Evolutionary conservation across 2,329 filamentous ascomycete genomes (phyloP), one percentile per base, ranked within the genome.

Genomic region (Cryphonectria naterciae): DNA sequence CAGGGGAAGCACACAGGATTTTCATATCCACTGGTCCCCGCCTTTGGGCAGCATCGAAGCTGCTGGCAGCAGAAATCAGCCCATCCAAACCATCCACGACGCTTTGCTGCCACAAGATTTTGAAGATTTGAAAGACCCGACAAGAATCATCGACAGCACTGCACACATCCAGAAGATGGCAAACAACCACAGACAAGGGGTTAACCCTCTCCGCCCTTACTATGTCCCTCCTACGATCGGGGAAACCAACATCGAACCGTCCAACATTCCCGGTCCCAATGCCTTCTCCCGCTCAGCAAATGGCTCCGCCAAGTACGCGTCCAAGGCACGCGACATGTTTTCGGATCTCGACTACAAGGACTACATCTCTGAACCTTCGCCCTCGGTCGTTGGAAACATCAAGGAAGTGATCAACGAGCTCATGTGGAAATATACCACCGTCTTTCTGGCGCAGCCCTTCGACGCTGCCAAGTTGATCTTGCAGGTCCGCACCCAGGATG

Each of bases 391-490:
- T 15, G 91, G 93, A 75, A 92, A 92, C 74, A 85, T 92, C 60
- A 93, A 92, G 78, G 91, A 92, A 73, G 83, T 97, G 72, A 78
- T 97, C 64, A 94, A 98, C 79, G 91, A 95, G 79, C 89, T 96
- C 74, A 79, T 97, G 80, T 97, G 95, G 91, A 95, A 96, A 79
- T 99, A 99, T 83, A 92, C 91, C 19, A 94, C 92, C 70, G 91
- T 97, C 35, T 81, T 98, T 77, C 91, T 97, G 79, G 92, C 94
- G 68, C 96, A 99, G 82, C 96, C 96, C 19, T 98, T 99, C 80
- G 96, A 98, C 84, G 95, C 98, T 70, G 94, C 95, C 78, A 98
- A 98, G 86, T 96, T 92, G 19, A 89, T 98, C 69, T 83, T 99
- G 76, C 96, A 99, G 82, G 89, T 94, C 67, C 89, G 86, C 74